These are phyloP conservation scores for Myriosclerotinia curreyana DNA, from an alignment of 2,329 filamentous ascomycete genomes.

Conservation along the genomic window DNA sequence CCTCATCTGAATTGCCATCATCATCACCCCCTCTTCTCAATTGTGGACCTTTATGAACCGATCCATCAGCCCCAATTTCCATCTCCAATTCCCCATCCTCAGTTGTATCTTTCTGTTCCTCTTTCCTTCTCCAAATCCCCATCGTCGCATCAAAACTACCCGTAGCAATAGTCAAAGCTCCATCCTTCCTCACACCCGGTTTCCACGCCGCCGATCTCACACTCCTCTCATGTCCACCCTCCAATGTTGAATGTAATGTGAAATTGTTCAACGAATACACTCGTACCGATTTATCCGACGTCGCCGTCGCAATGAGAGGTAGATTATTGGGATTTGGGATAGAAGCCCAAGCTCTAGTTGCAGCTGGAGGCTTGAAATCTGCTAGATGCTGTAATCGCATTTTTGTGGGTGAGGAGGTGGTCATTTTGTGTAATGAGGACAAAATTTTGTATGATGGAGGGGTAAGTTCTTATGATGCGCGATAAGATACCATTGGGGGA, in stretches of 20 bases:
- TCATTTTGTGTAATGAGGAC: not conserved
- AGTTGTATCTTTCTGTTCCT: conserved; percentile 38
- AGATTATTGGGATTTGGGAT: conserved; percentile 75
- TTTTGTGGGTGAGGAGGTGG: not conserved
- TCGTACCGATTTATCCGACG: conserved; percentile 80
- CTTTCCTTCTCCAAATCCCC: conserved; percentile 70
- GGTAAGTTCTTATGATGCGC: conserved; percentile 10
- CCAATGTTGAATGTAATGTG: conserved; percentile 72
- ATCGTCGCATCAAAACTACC: conserved; percentile 93
- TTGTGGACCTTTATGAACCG: conserved; percentile 28
- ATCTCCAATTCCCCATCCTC: conserved; percentile 43
- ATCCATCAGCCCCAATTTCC: conserved; percentile 40
- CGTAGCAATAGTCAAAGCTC: conserved; percentile 77
- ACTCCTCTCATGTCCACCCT: conserved; percentile 85
- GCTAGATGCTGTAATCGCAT: conserved; percentile 29
- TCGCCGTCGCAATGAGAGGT: conserved; percentile 84
- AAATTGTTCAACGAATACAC: conserved; percentile 85
- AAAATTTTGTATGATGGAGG: conserved; percentile 21
- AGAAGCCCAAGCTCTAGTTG: conserved; percentile 79
- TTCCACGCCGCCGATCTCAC: conserved; percentile 89
- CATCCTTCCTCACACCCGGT: conserved; percentile 57
- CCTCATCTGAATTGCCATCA: conserved; percentile 48
- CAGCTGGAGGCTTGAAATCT: conserved; percentile 49
- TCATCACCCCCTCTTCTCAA: conserved; percentile 32
- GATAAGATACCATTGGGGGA: conserved; percentile 2